Evolutionary conservation across 2,329 filamentous ascomycete genomes (phyloP), one percentile per base, ranked within the genome.

Genomic region (Bimuria novae-zelandiae): DNA sequence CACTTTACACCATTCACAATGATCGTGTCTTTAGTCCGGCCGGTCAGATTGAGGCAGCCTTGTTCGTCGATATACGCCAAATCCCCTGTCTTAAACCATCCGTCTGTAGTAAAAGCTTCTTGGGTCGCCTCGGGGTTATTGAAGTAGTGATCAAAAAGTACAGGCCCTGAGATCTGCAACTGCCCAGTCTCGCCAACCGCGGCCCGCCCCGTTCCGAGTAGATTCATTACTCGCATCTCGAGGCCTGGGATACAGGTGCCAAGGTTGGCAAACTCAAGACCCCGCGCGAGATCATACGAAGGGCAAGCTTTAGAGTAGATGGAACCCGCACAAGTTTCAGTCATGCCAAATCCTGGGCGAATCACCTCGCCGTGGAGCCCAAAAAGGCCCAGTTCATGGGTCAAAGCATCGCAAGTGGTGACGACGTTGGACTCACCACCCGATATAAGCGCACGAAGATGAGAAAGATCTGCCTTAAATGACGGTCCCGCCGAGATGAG

Each of bases 281-380:
- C 52, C 1, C 61, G 49, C 0, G 54, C 42, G 0, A 74, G 17
- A 48, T 82, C 79, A 48, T 75, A 75, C 0, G 44, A 32, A 0
- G 80, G 80, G 45, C 75, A 80, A 0, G 70, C 46, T 0, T 57
- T 29, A 25, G 75, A 77, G 67, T 71, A 82, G 17, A 82, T 80
- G 3, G 69, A 57, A 0, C 80, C 80, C 0, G 79, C 80, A 56
- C 80, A 83, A 0, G 79, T 83, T 66, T 83, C 81, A 0, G 79
- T 82, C 78, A 82, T 79, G 7, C 80, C 77, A 35, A 77, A 82
- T 0, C 75, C 78, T 0, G 79, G 70, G 2, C 54, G 57, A 14
- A 81, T 70, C 6, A 76, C 67, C 6, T 71, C 61, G 0, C n/a
- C 16, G 0, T 58, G 67, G 1, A 73, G 73, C 3, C 75, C 70